Evolutionary conservation across 2,329 filamentous ascomycete species (phyloP).

Genomic region (Xylariaceae sp.): DNA sequence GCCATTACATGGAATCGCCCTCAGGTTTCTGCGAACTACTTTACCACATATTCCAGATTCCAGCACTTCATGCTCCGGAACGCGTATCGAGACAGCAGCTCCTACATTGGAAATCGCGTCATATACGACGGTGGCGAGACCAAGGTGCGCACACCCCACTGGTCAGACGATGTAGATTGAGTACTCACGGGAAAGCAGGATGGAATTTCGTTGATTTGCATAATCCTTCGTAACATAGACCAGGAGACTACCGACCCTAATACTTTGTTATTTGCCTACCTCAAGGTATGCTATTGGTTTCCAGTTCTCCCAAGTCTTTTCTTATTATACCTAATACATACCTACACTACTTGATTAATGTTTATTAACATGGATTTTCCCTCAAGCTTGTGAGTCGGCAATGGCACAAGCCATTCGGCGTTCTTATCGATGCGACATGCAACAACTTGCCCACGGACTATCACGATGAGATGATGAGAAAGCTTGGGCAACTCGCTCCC

Average conservation of each 20-base stretch:
- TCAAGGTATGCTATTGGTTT: constrained; percentile 47
- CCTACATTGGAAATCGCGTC: constrained; percentile 57
- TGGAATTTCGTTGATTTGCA: constrained; percentile 62
- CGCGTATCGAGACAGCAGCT: constrained; percentile 60
- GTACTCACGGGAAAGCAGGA: constrained; percentile 40
- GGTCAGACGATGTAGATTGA: background rate
- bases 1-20: constrained; percentile 66
- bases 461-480: constrained; percentile 60
- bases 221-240: constrained; percentile 64
- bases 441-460: constrained; percentile 64
- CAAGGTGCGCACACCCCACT: constrained; percentile 42
- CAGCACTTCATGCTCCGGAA: constrained; percentile 70
- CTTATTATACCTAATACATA: background rate
- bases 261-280: constrained; percentile 60
- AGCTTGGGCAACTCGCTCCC: constrained; percentile 57
- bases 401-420: constrained; percentile 63
- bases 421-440: constrained; percentile 65
- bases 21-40: constrained; percentile 57
- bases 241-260: constrained; percentile 61
- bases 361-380: constrained; percentile 15
- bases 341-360: background rate
- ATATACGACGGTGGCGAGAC: constrained; percentile 68
- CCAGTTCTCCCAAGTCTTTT: background rate
- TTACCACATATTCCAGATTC: constrained; percentile 61
- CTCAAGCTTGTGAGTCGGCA: constrained; percentile 60